A percentile compares a stretch with the other conserved stretches of the same genome.
phyloP scores from a whole-genome alignment of 2,329 filamentous ascomycete species.

The Colletotrichum sp. region DNA sequence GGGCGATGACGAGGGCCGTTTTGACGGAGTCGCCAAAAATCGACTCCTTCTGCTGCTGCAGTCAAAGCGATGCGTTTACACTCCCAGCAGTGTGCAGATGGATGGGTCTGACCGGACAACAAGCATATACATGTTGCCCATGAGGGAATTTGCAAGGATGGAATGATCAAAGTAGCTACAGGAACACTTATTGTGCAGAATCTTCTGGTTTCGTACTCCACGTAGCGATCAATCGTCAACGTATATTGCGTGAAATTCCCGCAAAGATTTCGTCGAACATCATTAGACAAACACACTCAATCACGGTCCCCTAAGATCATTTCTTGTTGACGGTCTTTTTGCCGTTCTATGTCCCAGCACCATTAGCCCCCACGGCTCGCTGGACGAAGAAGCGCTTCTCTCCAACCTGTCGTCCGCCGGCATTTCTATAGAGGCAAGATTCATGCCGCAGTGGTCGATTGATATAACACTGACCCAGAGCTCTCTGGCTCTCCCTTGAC shows the following conservation, averaged over 20 bases:
- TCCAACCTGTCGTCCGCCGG: neutral
- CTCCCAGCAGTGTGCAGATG: neutral
- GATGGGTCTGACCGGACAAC: neutral
- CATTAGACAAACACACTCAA: neutral
- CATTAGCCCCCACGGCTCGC: neutral
- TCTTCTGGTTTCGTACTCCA: neutral
- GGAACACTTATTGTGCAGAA: neutral
- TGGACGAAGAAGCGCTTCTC: accelerated
- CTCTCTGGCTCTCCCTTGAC: neutral
- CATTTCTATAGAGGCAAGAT: neutral
- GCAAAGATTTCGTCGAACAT: neutral
- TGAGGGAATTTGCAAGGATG: neutral
- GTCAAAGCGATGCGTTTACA: neutral
- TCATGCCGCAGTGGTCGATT: neutral
- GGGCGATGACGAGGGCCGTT: neutral
- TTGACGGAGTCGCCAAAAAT: neutral
- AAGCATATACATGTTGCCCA: neutral
- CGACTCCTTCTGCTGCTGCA: neutral
- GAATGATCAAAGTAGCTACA: neutral
- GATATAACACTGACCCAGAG: neutral
- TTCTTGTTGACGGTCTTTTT: neutral
- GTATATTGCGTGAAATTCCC: neutral
- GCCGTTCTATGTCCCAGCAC: neutral
- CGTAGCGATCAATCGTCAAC: neutral
- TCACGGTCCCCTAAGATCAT: neutral